Evolutionary conservation across 805 yeast genomes (phyloP), one percentile per base, ranked within the genome.

Genomic region (Blastobotrys americana): DNA sequence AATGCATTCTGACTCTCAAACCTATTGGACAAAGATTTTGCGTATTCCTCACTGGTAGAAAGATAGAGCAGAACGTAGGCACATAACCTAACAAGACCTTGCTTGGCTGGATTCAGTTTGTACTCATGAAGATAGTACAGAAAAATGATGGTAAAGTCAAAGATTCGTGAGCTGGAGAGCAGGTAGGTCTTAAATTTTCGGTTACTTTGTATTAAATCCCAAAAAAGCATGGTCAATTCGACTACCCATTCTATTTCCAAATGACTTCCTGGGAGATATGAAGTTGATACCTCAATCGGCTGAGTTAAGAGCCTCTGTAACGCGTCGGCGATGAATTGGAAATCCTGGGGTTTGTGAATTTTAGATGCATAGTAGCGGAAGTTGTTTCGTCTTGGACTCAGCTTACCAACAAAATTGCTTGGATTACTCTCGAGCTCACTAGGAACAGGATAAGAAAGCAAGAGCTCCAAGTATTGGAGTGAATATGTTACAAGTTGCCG

Each of bases 161-260:
- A 67, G 2, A 79, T 73, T 49, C 70, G 69, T 37, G 70, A 67
- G 10, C 70, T 68, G 2, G 71, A 61, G 23, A 78, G 63, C 41
- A 69, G 44, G 37, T 55, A 59, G 18, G 48, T 49, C 16, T 55
- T 48, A 40, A 64, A 62, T 20, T 62, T 63, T 47, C 69, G 69
- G 63, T 90, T 90, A 53, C 87, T 80, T 57, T 85, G 90, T 27
- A 77, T 64, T 36, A 87, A 64, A 55, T 84, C 95, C 84, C 95
- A 85, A 13, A 84, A 52, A 5, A 89, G 58, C 58, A 82, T 71
- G 4, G 77, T 61, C n/a, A 75, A 57, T 55, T 82, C 89, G 3
- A 70, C 64, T 2, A 78, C 60, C 81, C 88, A 57, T 9, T 51
- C 57, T 13, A 53, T 46, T 34, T 53, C 55, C 19, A 43, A 41